These are phyloP conservation scores for Geosmithia putterillii DNA, from an alignment of 2,329 filamentous ascomycete genomes.

Conservation along the genomic window DNA sequence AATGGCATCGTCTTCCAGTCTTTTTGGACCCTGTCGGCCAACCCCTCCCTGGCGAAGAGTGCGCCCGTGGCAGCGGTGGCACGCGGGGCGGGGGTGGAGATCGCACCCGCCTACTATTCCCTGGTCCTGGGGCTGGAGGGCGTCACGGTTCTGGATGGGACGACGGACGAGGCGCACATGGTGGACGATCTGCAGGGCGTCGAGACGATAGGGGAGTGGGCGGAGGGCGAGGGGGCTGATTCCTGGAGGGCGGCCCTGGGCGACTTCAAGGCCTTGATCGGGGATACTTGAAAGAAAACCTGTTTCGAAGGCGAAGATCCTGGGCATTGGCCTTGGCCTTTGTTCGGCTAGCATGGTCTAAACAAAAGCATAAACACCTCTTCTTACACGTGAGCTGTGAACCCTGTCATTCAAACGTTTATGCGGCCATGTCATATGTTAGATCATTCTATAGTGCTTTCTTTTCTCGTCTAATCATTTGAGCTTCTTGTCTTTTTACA, in stretches of 20 bases:
- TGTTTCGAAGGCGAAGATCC: neutral
- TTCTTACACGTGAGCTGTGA: too few relatives aligned
- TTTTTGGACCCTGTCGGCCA: conserved; percentile 42
- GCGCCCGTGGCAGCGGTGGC: conserved; percentile 39
- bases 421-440: too few relatives aligned
- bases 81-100: conserved; percentile 17
- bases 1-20: conserved; percentile 33
- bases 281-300: conserved; percentile 9
- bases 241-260: conserved; percentile 35
- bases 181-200: conserved; percentile 32
- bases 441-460: neutral
- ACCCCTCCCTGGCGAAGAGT: conserved; percentile 22
- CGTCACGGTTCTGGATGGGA: conserved; percentile 32
- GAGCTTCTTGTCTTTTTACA: neutral
- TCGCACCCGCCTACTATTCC: conserved; percentile 28
- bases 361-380: too few relatives aligned
- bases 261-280: conserved; percentile 30
- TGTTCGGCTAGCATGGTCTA: too few relatives aligned
- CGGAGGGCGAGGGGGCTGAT: conserved; percentile 25
- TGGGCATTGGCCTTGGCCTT: too few relatives aligned
- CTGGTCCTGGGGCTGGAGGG: conserved; percentile 33
- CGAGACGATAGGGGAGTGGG: conserved; percentile 26
- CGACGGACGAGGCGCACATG: conserved; percentile 33
- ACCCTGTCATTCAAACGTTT: too few relatives aligned
- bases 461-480: neutral